phyloP scores from a whole-genome alignment of 2,329 filamentous ascomycete species.

The Aspergillus tamarii region DNA sequence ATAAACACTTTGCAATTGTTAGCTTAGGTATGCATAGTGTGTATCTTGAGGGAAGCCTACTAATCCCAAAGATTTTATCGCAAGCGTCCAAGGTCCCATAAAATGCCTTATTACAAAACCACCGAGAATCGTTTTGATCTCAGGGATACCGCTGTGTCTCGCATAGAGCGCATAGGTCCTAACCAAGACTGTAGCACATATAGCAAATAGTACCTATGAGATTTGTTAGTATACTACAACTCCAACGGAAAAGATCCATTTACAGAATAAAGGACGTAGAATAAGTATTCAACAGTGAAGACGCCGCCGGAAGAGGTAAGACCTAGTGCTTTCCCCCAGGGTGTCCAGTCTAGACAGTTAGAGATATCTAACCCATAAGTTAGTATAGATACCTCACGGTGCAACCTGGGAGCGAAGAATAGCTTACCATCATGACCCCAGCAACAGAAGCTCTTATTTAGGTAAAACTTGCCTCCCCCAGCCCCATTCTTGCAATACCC shows the following conservation, averaged over 20 bases:
- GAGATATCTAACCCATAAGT: constrained; percentile 58
- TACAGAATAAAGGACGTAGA: constrained; percentile 85
- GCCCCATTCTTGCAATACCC: constrained; percentile 79
- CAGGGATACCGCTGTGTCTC: constrained; percentile 92
- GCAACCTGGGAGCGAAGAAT: background rate
- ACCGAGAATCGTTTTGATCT: constrained; percentile 94
- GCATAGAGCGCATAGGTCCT: constrained; percentile 84
- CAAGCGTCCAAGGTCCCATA: constrained; percentile 82
- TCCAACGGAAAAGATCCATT: constrained; percentile 31
- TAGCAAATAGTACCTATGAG: constrained; percentile 72
- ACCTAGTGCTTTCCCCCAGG: constrained; percentile 78
- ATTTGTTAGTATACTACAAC: constrained; percentile 25
- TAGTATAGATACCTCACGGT: constrained; percentile 12
- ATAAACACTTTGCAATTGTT: constrained; percentile 67
- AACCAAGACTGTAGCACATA: constrained; percentile 76
- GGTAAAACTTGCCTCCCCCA: constrained; percentile 84
- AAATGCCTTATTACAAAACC: constrained; percentile 91
- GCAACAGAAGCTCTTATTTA: constrained; percentile 91
- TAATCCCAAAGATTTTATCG: constrained; percentile 86
- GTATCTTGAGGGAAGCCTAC: constrained; percentile 50
- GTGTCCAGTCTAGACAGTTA: constrained; percentile 83
- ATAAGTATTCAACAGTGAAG: constrained; percentile 84
- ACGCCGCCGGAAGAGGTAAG: constrained; percentile 67
- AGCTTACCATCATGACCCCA: constrained; percentile 74
- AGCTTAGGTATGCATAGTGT: constrained; percentile 22